phyloP scores from a whole-genome alignment of 345 rosid genomes.

The Noccaea caerulescens region DNA sequence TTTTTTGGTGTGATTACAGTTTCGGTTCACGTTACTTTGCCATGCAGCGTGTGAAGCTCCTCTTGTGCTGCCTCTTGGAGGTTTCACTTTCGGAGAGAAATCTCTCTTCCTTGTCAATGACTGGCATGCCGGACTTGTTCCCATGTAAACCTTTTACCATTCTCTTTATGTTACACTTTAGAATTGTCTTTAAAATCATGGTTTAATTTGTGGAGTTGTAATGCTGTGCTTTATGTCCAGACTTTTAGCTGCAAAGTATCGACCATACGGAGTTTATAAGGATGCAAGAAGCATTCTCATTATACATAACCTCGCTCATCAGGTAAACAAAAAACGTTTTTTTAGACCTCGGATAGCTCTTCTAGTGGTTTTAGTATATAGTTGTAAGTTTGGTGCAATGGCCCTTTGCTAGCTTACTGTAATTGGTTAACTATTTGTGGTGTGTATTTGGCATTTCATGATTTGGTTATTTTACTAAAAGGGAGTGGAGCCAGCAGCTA shows the following conservation, averaged over 20 bases:
- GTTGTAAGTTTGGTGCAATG: background rate
- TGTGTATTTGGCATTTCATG: conserved; percentile 6
- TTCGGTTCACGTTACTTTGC: conserved; percentile 90
- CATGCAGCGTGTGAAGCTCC: conserved; percentile 99
- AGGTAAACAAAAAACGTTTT: conserved; percentile 52
- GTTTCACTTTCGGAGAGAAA: conserved; percentile 89
- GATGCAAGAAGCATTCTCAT: conserved; percentile 83
- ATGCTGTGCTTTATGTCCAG: conserved; percentile 46
- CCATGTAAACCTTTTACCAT: conserved; percentile 60
- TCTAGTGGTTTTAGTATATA: background rate
- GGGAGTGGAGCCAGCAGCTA: conserved; percentile 96
- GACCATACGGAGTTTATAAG: conserved; percentile 81
- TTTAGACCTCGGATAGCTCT: conserved; percentile 11
- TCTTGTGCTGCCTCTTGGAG: conserved; percentile 87
- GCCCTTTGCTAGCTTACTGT: background rate
- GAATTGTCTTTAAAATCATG: background rate
- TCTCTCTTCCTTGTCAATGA: conserved; percentile 92
- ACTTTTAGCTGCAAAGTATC: conserved; percentile 89
- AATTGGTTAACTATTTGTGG: background rate
- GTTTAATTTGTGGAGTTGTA: background rate
- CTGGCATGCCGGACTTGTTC: conserved; percentile 98
- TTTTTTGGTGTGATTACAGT: conserved; percentile 61
- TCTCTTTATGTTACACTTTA: conserved; percentile 1
- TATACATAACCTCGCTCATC: conserved; percentile 95
- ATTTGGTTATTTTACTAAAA: conserved; percentile 36